Evolutionary conservation across 768 basidiomycete genomes (phyloP), one percentile per base, ranked within the genome.

Genomic region (Panaeolus cyanescens): DNA sequence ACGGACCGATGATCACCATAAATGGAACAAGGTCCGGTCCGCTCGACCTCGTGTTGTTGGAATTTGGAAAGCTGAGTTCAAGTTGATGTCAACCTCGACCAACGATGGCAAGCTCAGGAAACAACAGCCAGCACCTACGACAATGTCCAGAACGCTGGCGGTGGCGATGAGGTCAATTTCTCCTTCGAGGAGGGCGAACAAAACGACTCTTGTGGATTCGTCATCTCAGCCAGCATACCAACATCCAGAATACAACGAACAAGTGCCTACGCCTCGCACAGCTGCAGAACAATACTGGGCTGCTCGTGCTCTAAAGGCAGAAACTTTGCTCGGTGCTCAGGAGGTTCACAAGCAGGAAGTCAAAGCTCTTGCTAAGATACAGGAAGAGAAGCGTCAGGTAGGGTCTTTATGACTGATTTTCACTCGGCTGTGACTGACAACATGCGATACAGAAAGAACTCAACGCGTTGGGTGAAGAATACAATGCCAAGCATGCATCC

Each of bases 281-380:
- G 65, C 68, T 6, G 64, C 57, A 20, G 87, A 86, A 64, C 85
- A 83, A 62, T 89, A 89, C 67, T 91, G 90, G 90, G 86, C 85
- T 28, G 75, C 82, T 15, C 83, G 90, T 3, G 88, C 90, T 3
- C 65, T 89, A 22, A 79, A 83, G 3, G 89, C 89, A 0, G 90
- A 92, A 68, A 81, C 85, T 2, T 71, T 88, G 36, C 76, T 91
- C 2, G 72, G 79, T 0, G 83, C 82, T 25, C 78, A 79, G 36
- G 75, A 75, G 32, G 71, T 68, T 19, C 85, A 89, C 68, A 79
- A 81, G 40, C 69, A 70, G 10, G 87, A 89, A 54, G 66, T 89
- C 32, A 75, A 72, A 60, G 73, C 69, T 15, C 55, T 85, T 54
- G 73, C 78, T 55, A 67, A 72, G 32, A 65, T 63, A 0, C 81